These are phyloP conservation scores for Pythium insidiosum DNA, from an alignment of 352 stramenopile species.

Conservation along the genomic window DNA sequence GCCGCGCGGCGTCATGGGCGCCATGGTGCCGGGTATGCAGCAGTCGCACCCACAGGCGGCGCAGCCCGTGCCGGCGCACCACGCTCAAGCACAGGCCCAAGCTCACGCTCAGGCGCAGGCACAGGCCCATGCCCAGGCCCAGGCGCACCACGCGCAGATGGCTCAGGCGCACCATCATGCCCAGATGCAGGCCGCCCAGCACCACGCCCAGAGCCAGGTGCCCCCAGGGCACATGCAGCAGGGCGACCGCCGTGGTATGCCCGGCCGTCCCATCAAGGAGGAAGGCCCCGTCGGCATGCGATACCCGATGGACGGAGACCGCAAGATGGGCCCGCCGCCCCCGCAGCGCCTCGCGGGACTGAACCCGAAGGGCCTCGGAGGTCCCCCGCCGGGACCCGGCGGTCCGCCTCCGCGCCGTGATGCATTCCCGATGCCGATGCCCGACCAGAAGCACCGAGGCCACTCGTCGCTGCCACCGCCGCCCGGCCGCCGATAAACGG, in stretches of 20 bases:
- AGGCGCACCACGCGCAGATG: conserved; percentile 58
- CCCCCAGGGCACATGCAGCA: conserved; percentile 42
- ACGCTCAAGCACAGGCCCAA: conserved; percentile 33
- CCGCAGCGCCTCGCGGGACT: conserved; percentile 51
- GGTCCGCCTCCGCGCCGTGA: conserved; percentile 39
- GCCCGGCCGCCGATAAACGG: conserved; percentile 48
- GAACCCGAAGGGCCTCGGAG: conserved; percentile 67
- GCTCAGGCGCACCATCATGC: conserved; percentile 29
- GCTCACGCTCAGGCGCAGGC: conserved; percentile 45
- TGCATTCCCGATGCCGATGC: conserved; percentile 67
- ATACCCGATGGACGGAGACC: conserved; percentile 59
- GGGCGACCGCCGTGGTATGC: conserved; percentile 45
- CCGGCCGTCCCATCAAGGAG: conserved; percentile 59
- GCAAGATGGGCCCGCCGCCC: conserved; percentile 44
- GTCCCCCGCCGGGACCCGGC: conserved; percentile 25
- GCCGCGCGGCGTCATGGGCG: conserved; percentile 52
- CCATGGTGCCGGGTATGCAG: conserved; percentile 61
- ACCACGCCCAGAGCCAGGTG: conserved; percentile 20
- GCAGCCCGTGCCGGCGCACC: conserved; percentile 46
- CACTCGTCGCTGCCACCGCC: conserved; percentile 56
- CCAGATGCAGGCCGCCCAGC: conserved; percentile 30
- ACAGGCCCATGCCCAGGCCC: conserved; percentile 53
- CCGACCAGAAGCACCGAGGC: conserved; percentile 60
- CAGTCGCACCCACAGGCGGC: conserved; percentile 36
- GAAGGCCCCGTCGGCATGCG: conserved; percentile 46